Evolutionary conservation across 1,139 yeast species (phyloP).

Genomic region (Arxiozyma telluris): DNA sequence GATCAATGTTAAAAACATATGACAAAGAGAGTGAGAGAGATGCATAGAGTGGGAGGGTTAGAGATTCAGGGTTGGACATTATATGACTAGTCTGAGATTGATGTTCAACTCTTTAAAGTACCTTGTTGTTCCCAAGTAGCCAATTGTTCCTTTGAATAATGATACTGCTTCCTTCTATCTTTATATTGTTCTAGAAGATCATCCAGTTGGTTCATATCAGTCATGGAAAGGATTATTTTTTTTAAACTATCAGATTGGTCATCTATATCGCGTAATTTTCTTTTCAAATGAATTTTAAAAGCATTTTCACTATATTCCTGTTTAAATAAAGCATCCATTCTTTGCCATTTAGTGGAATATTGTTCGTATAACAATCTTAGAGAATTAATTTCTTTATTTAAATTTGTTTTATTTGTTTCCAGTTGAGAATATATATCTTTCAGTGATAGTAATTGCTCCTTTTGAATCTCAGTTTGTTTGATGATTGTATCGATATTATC

Average conservation of each 20-base stretch:
- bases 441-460: conserved; percentile 11
- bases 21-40: neutral
- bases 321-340: conserved; percentile 13
- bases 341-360: conserved; percentile 25
- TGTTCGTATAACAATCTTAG: conserved; percentile 18
- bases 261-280: conserved; percentile 13
- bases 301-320: conserved; percentile 19
- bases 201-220: conserved; percentile 14
- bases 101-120: conserved; percentile 5
- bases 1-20: too few relatives aligned
- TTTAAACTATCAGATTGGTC: conserved; percentile 14
- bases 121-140: conserved; percentile 26
- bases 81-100: neutral
- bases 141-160: conserved; percentile 21
- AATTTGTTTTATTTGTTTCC: conserved; percentile 10
- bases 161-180: conserved; percentile 18
- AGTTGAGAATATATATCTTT: conserved; percentile 14
- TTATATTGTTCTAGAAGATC: conserved; percentile 14
- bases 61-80: neutral
- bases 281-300: conserved; percentile 15
- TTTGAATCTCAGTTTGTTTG: conserved; percentile 7
- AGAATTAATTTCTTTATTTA: conserved; percentile 14
- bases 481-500: conserved; percentile 8
- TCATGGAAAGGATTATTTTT: neutral
- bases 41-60: neutral